phyloP scores from a whole-genome alignment of 257 asterid genomes.

The Capsicum rhomboideum region DNA sequence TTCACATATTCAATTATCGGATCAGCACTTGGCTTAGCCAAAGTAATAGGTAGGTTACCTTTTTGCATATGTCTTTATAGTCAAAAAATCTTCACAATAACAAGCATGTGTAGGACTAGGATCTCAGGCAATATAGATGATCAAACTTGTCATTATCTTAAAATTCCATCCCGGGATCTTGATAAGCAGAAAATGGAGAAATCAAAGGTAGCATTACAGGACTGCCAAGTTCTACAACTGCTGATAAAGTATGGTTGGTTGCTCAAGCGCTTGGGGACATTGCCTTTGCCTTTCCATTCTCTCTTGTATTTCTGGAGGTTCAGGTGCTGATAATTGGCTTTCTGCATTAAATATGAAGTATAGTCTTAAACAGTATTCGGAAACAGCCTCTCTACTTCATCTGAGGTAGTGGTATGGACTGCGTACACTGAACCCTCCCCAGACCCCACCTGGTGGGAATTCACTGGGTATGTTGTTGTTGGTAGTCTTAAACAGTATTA shows the following conservation, averaged over 20 bases:
- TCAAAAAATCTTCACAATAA: background rate
- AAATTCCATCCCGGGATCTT: background rate
- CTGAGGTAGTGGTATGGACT: too few species aligned
- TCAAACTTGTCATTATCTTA: background rate
- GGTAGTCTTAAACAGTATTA: background rate
- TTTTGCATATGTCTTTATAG: background rate
- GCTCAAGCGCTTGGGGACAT: constrained; percentile 70
- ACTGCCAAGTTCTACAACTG: constrained; percentile 28
- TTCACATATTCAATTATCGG: constrained; percentile 60
- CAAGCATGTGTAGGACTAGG: background rate
- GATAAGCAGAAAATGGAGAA: constrained; percentile 50
- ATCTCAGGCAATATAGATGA: background rate
- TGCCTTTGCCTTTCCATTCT: constrained; percentile 70
- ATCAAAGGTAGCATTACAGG: constrained; percentile 54
- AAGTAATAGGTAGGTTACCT: constrained; percentile 40
- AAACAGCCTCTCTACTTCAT: too few species aligned
- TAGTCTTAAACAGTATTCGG: background rate
- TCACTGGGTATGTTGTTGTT: too few species aligned
- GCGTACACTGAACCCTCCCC: too few species aligned
- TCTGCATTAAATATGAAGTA: background rate
- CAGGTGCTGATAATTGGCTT: constrained; percentile 35
- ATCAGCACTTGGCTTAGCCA: constrained; percentile 61
- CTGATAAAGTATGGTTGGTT: constrained; percentile 47
- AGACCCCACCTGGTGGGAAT: too few species aligned
- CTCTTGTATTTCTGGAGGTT: constrained; percentile 46